Evolutionary conservation across 768 basidiomycete species (phyloP).

Genomic region (Ramaria rubella): DNA sequence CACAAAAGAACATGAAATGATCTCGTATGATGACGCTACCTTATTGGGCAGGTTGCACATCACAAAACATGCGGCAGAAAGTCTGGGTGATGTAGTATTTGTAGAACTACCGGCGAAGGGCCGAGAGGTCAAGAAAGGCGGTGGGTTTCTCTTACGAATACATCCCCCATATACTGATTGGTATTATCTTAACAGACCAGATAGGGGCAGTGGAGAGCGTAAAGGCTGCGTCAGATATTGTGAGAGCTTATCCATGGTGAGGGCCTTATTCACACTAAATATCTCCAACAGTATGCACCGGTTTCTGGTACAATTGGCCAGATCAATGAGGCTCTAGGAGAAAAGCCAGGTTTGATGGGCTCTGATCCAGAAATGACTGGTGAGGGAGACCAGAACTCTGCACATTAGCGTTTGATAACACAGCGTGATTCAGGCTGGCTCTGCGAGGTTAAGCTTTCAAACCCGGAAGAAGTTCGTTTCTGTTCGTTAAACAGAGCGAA

Average conservation of each 20-base stretch:
- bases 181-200: slow-evolving; percentile 42
- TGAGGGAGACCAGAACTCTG: slow-evolving; percentile 28
- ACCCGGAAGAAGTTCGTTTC: slow-evolving; percentile 63
- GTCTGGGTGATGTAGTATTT: slow-evolving; percentile 94
- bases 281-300: slow-evolving; percentile 69
- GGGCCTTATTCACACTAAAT: background rate
- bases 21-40: slow-evolving; percentile 70
- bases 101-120: slow-evolving; percentile 80
- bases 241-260: slow-evolving; percentile 28
- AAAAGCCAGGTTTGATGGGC: slow-evolving; percentile 77
- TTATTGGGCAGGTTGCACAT: slow-evolving; percentile 77
- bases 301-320: slow-evolving; percentile 77
- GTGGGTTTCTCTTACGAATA: slow-evolving; percentile 39
- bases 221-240: slow-evolving; percentile 94
- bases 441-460: slow-evolving; percentile 80
- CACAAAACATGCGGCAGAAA: slow-evolving; percentile 87
- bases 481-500: too few relatives aligned
- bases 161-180: background rate
- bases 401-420: background rate
- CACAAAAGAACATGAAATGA: slow-evolving; percentile 83
- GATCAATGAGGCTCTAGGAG: slow-evolving; percentile 66
- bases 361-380: slow-evolving; percentile 81
- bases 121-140: slow-evolving; percentile 57
- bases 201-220: slow-evolving; percentile 95
- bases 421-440: slow-evolving; percentile 72